Base-by-base conservation (phyloP, 2,329 filamentous ascomycete genomes). In the Sarocladiaceae sp. region DNA sequence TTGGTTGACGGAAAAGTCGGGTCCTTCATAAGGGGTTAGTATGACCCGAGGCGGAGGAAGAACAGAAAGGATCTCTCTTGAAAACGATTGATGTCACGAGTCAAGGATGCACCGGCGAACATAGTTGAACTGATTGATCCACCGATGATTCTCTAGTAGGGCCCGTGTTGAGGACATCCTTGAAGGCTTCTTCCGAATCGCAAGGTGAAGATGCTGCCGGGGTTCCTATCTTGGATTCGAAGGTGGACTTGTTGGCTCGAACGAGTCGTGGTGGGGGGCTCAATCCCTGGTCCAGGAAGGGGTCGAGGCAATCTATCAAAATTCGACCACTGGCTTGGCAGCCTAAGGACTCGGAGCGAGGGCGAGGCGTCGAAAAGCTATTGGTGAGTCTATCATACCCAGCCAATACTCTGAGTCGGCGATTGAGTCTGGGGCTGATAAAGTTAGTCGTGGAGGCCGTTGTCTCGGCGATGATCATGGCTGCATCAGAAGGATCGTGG, bases 221-320 rank as follows among this genome's bases (percentile, higher is more conserved):
- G n/a, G n/a, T n/a, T n/a, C n/a, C n/a, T n/a, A n/a, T n/a, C n/a
- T n/a, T n/a, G n/a, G n/a, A n/a, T n/a, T n/a, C n/a, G n/a, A n/a
- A n/a, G n/a, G n/a, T n/a, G n/a, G n/a, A n/a, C n/a, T n/a, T n/a
- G n/a, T n/a, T n/a, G n/a, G n/a, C n/a, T n/a, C n/a, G n/a, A n/a
- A n/a, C n/a, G 37, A 18, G 11, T 18, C 23, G 12, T 21, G 23
- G n/a, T 21, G 10, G 6, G 23, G 37, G 37, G 37, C n/a, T 7
- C n/a, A 29, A 29, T 16, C 37, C 23, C 29, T 41, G 37, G 37
- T 27, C 19, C n/a, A 41, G 37, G 37, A 29, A n/a, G n/a, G 37
- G 37, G 37, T 18, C 24, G 12, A 41, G 24, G 37, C 37, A 41
- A 41, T 41, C 37, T 41, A n/a, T 26, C 33, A 35, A 41, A 41